Evolutionary conservation across 768 basidiomycete species (phyloP).

Genomic region (Phylloporus scabripes): DNA sequence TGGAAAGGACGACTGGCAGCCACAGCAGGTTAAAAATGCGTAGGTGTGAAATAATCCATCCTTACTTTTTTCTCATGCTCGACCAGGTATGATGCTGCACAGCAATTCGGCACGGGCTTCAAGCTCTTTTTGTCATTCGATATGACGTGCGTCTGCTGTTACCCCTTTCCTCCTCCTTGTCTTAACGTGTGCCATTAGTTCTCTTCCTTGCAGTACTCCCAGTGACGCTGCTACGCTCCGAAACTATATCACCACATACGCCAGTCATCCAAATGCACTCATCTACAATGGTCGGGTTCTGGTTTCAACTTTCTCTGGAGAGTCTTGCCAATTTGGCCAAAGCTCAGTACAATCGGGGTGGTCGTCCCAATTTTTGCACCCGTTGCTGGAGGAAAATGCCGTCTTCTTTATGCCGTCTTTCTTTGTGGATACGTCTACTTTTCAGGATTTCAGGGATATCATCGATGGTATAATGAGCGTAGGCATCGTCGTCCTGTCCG

Average conservation of each 20-base stretch:
- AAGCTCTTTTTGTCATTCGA: slow-evolving; percentile 76
- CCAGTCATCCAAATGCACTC: slow-evolving; percentile 56
- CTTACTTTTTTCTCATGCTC: slow-evolving; percentile 15
- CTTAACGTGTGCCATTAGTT: slow-evolving; percentile 30
- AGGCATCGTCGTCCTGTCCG: slow-evolving; percentile 17
- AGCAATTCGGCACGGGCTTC: slow-evolving; percentile 48
- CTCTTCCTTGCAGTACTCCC: slow-evolving; percentile 47
- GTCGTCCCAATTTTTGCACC: slow-evolving; percentile 47
- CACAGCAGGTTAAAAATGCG: slow-evolving; percentile 56
- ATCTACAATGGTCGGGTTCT: slow-evolving; percentile 43
- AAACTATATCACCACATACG: slow-evolving; percentile 48
- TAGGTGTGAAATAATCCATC: slow-evolving; percentile 30
- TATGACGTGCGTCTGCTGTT: slow-evolving; percentile 51
- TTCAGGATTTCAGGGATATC: slow-evolving; percentile 41
- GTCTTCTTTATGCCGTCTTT: slow-evolving; percentile 67
- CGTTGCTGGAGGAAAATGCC: slow-evolving; percentile 39
- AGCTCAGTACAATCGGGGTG: slow-evolving; percentile 48
- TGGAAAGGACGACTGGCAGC: slow-evolving; percentile 60
- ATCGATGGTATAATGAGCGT: slow-evolving; percentile 62
- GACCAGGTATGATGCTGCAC: slow-evolving; percentile 51
- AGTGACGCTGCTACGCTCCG: slow-evolving; percentile 48
- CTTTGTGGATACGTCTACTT: slow-evolving; percentile 51
- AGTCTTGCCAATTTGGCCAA: slow-evolving; percentile 63
- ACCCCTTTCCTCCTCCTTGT: not conserved
- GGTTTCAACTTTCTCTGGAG: slow-evolving; percentile 69